A percentile compares a stretch with the other conserved stretches of the same genome.
phyloP scores from a whole-genome alignment of 345 rosid species.

The Corymbia maculata region DNA sequence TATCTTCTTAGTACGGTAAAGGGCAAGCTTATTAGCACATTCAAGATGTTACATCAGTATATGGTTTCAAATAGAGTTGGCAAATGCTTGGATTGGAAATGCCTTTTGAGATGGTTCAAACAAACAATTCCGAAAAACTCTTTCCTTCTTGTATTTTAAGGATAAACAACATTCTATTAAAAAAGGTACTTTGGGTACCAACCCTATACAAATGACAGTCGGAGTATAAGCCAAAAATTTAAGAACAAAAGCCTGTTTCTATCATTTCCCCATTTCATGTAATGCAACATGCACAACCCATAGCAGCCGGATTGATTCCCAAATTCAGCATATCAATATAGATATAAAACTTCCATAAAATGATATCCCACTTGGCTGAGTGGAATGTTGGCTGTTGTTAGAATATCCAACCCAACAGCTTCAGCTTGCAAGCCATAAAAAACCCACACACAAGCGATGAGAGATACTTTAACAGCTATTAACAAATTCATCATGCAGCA shows the following conservation, averaged over 20 bases:
- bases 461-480: background rate
- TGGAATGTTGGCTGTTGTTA: background rate
- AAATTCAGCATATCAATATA: background rate
- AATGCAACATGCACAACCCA: background rate
- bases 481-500: background rate
- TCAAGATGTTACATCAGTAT: background rate
- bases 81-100: background rate
- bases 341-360: background rate
- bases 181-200: background rate
- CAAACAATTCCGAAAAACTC: background rate
- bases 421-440: background rate
- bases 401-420: background rate
- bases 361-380: background rate
- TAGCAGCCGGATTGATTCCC: background rate
- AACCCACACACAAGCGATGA: background rate
- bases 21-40: background rate
- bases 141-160: background rate
- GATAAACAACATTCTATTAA: background rate
- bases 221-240: background rate
- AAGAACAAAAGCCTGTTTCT: background rate
- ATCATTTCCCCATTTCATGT: background rate
- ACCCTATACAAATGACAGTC: background rate
- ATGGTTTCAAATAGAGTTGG: background rate
- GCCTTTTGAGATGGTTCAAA: background rate
- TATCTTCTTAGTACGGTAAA: background rate